phyloP scores from a whole-genome alignment of 768 basidiomycete genomes.

The Pholiota molesta region DNA sequence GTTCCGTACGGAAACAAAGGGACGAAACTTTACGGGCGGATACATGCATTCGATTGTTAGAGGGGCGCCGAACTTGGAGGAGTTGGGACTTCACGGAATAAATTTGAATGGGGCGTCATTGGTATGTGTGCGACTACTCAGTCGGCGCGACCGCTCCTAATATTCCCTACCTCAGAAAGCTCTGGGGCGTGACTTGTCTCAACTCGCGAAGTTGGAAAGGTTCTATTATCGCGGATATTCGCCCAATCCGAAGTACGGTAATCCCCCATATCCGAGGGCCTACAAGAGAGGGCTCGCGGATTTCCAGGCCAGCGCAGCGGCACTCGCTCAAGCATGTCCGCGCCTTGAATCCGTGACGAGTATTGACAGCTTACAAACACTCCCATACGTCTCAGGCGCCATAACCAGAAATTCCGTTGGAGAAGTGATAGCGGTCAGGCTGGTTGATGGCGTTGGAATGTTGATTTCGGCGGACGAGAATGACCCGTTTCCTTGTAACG shows the following conservation, averaged over 20 bases:
- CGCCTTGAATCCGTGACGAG: background rate
- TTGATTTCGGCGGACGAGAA: background rate
- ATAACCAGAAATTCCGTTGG: background rate
- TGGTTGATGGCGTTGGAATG: background rate
- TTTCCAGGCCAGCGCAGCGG: no score
- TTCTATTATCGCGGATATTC: no score
- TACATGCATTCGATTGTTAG: constrained; percentile 18
- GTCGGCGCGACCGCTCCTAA: no score
- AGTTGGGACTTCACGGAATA: constrained; percentile 2
- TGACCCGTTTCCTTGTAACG: background rate
- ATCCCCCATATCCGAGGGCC: no score
- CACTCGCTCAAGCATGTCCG: no score
- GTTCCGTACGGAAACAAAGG: constrained; percentile 4
- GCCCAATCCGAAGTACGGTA: no score
- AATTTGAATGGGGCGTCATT: background rate
- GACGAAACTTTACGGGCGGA: background rate
- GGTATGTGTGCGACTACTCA: background rate
- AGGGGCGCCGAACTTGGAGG: constrained; percentile 18
- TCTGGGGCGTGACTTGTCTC: no score
- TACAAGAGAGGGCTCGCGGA: no score
- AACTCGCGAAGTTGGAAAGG: no score
- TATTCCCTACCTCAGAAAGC: background rate
- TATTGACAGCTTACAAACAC: background rate
- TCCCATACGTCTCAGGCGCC: background rate
- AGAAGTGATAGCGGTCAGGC: background rate